Percentiles rank a stretch among this genome's conserved stretches.
Evolutionary conservation across 345 rosid genomes (phyloP).

Genomic region (Bruguiera gymnorhiza): DNA sequence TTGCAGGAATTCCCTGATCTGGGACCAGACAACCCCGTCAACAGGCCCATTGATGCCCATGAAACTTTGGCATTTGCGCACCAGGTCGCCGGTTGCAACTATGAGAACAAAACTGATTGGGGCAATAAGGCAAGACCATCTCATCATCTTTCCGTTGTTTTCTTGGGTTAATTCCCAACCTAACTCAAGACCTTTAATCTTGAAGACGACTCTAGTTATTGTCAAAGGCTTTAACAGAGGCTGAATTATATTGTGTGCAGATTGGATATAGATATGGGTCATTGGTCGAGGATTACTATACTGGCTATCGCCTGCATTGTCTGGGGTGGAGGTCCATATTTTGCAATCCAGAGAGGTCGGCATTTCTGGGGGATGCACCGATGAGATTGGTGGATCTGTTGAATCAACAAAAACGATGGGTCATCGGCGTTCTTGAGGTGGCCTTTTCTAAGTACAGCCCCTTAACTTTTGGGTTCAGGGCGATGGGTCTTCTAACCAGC

Average conservation of each 20-base stretch:
- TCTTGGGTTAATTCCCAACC: not conserved
- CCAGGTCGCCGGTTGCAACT: conserved; percentile 49
- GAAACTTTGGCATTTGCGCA: conserved; percentile 40
- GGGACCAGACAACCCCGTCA: conserved; percentile 19
- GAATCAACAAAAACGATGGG: conserved; percentile 66
- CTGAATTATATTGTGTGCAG: conserved; percentile 23
- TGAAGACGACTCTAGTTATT: too few species aligned
- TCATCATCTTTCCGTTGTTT: not conserved
- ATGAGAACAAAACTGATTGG: conserved; percentile 57
- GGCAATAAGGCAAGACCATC: conserved; percentile 49
- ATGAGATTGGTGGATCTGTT: conserved; percentile 39
- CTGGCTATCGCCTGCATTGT: conserved; percentile 53
- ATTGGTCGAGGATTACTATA: conserved; percentile 62
- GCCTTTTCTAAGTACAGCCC: conserved; percentile 39
- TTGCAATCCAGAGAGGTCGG: conserved; percentile 53
- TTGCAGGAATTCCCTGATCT: conserved; percentile 38
- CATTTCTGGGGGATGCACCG: conserved; percentile 63
- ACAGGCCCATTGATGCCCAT: conserved; percentile 25
- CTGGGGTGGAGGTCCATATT: conserved; percentile 67
- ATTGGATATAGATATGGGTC: conserved; percentile 70
- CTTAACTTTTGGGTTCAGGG: conserved; percentile 40
- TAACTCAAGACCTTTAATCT: too few species aligned
- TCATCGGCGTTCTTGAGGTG: conserved; percentile 54
- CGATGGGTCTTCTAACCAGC: conserved; percentile 38
- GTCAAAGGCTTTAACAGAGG: too few species aligned